phyloP scores from a whole-genome alignment of 257 asterid species.

The Pogostemon cablin region DNA sequence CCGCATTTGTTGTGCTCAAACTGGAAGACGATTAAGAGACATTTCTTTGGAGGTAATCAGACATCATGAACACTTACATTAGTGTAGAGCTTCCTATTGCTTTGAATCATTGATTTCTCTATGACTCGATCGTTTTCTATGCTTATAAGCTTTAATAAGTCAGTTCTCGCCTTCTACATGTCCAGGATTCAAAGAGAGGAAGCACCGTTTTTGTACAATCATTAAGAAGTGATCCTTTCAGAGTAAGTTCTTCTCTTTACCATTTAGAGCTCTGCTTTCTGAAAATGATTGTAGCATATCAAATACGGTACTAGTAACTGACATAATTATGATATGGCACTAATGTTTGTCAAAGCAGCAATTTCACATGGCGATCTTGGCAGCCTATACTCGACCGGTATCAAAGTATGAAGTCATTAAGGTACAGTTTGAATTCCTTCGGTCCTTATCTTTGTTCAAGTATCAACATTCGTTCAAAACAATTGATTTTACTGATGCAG shows the following conservation, averaged over 20 bases:
- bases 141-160: neutral
- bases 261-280: neutral
- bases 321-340: conserved; percentile 4
- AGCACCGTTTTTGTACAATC: conserved; percentile 72
- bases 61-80: neutral
- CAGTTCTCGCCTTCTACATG: neutral
- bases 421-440: conserved; percentile 40
- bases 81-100: neutral
- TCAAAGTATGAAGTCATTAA: conserved; percentile 59
- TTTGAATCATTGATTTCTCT: neutral
- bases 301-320: neutral
- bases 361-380: conserved; percentile 76
- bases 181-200: conserved; percentile 51
- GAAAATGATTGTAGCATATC: neutral
- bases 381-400: conserved; percentile 53
- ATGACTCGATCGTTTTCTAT: neutral
- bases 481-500: conserved; percentile 39
- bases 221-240: conserved; percentile 79
- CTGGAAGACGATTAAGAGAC: conserved; percentile 72
- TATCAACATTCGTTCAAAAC: neutral
- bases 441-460: neutral
- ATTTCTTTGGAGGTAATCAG: conserved; percentile 60
- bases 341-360: conserved; percentile 45
- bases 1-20: conserved; percentile 75
- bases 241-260: conserved; percentile 48